Base-by-base conservation (phyloP, 495 filamentous ascomycete species). In the Mycothermus thermophilus region DNA sequence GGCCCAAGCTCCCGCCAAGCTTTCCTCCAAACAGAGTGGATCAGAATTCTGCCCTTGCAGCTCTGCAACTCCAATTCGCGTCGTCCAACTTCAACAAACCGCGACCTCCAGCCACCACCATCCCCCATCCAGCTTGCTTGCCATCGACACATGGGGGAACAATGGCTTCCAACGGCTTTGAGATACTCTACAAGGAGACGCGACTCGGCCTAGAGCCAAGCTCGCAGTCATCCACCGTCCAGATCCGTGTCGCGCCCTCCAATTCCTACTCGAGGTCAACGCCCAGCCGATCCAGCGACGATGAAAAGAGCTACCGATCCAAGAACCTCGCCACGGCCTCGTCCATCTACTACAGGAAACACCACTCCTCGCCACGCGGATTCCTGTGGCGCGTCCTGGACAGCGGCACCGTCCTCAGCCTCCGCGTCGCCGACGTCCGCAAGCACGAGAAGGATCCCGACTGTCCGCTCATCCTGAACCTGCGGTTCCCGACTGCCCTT, bases 311-410 rank as follows among this genome's bases (percentile, higher is more conserved):
- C 26, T 93, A 90, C 51, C 68, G 77, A 27, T 59, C 67, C 43
- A 67, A 66, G 19, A 71, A 80, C 48, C 66, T 93, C 32, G 83
- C 92, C 14, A 80, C 68, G 3, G 73, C 85, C 19, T 81, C 80
- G 14, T 80, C 83, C 1, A 71, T 96, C 26, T 92, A 83, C 67
- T 83, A 93, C 57, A 72, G 88, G 35, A 73, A 72, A 47, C 67
- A 76, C 44, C 72, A 74, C 38, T 59, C 63, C 35, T 81, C 79
- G 37, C 92, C 90, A 30, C 74, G 82, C 44, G 79, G 70, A 49
- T 86, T 96, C 45, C 67, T 94, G 15, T 97, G 92, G 88, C 67
- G 90, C 35, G 67, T 97, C 13, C 59, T 95, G 41, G 78, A 92
- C 50, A 75, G 79, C 47, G 75, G 75, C 48, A 81, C 72, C 45